Percentiles rank a stretch among this genome's conserved stretches.
phyloP scores from a whole-genome alignment of 192 early-diverging fungal species.

The Coemansia sp. region DNA sequence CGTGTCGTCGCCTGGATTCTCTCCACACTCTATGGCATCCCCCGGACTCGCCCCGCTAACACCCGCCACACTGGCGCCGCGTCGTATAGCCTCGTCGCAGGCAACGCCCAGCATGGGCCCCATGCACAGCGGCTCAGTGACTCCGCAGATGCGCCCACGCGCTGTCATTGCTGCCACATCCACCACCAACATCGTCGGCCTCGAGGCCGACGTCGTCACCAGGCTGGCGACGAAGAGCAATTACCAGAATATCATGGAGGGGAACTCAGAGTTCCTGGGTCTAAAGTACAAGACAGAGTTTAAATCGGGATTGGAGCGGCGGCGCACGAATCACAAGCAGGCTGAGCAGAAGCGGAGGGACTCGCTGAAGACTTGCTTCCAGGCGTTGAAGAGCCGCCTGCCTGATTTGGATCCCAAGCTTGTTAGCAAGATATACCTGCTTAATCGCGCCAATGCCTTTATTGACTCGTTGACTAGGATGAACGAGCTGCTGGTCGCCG shows the following conservation, averaged over 20 bases:
- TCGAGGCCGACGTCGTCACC: conserved; percentile 55
- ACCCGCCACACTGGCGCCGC: neutral
- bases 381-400: conserved; percentile 69
- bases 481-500: conserved; percentile 21
- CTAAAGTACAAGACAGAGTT: conserved; percentile 75
- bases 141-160: conserved; percentile 24
- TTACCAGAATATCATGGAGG: conserved; percentile 87
- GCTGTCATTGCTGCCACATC: conserved; percentile 30
- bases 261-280: conserved; percentile 80
- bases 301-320: conserved; percentile 74
- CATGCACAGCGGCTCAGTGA: neutral
- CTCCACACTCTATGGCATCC: conserved; percentile 1
- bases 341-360: conserved; percentile 97
- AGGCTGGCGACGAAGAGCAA: conserved; percentile 70
- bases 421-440: conserved; percentile 82
- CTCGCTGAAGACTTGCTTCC: conserved; percentile 88
- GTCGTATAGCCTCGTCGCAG: conserved; percentile 3
- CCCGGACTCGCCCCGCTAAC: neutral
- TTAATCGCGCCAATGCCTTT: conserved; percentile 68
- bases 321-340: conserved; percentile 90
- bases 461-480: conserved; percentile 54
- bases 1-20: conserved; percentile 9
- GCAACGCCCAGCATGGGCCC: conserved; percentile 22
- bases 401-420: conserved; percentile 78
- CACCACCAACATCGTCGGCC: conserved; percentile 39